Evolutionary conservation across 345 rosid species (phyloP), one percentile per base, ranked within the genome.

Genomic region (Aquilaria yunnanensis): DNA sequence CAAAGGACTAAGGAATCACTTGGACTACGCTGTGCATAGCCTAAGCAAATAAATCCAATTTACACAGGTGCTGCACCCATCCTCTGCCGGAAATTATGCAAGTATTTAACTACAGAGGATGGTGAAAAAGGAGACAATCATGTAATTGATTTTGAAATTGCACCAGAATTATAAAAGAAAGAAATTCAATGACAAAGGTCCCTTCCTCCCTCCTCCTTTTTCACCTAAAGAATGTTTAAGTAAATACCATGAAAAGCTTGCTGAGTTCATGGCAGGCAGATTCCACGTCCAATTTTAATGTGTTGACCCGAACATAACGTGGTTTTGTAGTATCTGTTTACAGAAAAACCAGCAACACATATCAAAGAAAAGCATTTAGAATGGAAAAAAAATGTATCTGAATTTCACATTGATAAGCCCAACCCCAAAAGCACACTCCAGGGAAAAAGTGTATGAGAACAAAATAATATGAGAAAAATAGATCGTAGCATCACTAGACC

Each of bases 271-370:
- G 63, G 57, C 82, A 52, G 6, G 92, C 90, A 1, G 90, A 80
- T 63, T 81, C 85, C 57, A 82, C 77, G 75, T 78, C 87, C 82
- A 85, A 61, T 74, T 90, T 90, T 53, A 90, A 76, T 16, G 95
- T 81, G 80, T 93, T 93, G 33, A 93, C 96, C 60, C 98, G 92
- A 72, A 86, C 89, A 59, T 81, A 84, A 45, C 96, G 85, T 54
- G 94, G 96, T 70, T 80, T 88, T 41, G 72, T 34, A 65, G 73
- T 66, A 77, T 81, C 97, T 93, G 80, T 77, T 70, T 57, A 37
- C 59, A 74, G 54, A 70, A 64, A 5, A 37, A 67, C 50, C 29
- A 54, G 10, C 54, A 65, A 63, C 64, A 56, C 60, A 63, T 57
- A 43, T 16, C 13, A 47, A 41, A 50, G 23, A 16, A 31, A 66